Evolutionary conservation across 2,329 filamentous ascomycete genomes (phyloP).

Genomic region (Colletotrichum cereale): DNA sequence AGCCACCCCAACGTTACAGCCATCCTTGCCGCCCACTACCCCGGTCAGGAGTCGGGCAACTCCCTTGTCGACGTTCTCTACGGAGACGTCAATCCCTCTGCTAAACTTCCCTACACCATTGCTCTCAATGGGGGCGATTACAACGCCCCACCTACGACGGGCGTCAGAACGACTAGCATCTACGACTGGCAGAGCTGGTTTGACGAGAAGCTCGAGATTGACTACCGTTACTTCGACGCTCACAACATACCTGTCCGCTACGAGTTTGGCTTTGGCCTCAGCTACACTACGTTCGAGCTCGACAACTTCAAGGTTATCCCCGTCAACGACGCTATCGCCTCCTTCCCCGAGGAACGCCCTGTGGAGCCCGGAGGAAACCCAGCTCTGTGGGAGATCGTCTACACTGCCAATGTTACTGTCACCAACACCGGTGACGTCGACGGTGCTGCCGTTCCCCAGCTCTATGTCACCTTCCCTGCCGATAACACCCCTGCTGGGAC

Average conservation of each 20-base stretch:
- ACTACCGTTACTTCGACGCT: conserved; percentile 75
- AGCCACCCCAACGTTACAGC: conserved; percentile 75
- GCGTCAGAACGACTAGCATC: conserved; percentile 51
- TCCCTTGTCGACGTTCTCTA: conserved; percentile 77
- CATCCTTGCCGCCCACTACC: conserved; percentile 77
- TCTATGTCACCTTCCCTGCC: conserved; percentile 63
- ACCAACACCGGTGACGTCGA: conserved; percentile 64
- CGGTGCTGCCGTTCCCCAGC: conserved; percentile 65
- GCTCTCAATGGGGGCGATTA: conserved; percentile 66
- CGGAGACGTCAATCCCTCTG: conserved; percentile 76
- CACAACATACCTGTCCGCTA: conserved; percentile 70
- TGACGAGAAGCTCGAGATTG: conserved; percentile 74
- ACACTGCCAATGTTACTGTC: conserved; percentile 60
- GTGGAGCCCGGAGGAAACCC: conserved; percentile 65
- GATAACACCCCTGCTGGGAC: conserved; percentile 54
- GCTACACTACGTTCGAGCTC: conserved; percentile 74
- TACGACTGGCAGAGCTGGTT: conserved; percentile 63
- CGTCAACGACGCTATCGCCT: conserved; percentile 44
- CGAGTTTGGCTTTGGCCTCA: conserved; percentile 78
- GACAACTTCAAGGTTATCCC: conserved; percentile 48
- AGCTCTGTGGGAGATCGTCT: conserved; percentile 66
- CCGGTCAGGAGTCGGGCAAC: conserved; percentile 78
- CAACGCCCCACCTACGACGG: conserved; percentile 55
- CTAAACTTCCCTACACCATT: conserved; percentile 79
- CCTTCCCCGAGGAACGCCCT: conserved; percentile 45